Evolutionary conservation across 164 flowering plant genomes (phyloP).

Genomic region (Platanus orientalis): DNA sequence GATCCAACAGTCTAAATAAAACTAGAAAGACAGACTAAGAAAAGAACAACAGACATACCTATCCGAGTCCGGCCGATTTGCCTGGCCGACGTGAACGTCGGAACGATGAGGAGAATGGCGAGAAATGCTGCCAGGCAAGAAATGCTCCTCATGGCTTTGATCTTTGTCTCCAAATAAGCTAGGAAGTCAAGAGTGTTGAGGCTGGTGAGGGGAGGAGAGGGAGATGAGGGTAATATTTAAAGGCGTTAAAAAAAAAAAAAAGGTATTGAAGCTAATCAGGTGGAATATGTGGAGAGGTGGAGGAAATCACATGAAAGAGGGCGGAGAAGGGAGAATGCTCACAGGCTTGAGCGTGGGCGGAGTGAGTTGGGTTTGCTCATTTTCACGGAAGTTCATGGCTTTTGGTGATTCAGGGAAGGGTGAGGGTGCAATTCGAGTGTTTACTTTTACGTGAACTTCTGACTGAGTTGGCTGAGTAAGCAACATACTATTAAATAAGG

Average conservation of each 20-base stretch:
- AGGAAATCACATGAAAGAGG: slow-evolving; percentile 23
- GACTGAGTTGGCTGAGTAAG: too few species aligned
- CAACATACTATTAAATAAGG: not conserved
- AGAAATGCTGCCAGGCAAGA: slow-evolving; percentile 17
- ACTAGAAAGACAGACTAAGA: too few species aligned
- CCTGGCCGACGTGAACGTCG: slow-evolving; percentile 24
- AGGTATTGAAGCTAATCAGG: slow-evolving; percentile 46
- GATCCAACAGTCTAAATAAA: too few species aligned
- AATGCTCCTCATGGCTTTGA: slow-evolving; percentile 23
- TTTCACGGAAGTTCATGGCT: slow-evolving; percentile 10
- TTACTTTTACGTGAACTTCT: slow-evolving; percentile 34
- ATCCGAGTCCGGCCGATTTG: slow-evolving; percentile 19
- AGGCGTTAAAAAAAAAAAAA: not conserved
- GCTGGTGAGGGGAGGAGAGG: not conserved
- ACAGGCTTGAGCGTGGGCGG: slow-evolving; percentile 19
- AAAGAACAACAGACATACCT: slow-evolving; percentile 28
- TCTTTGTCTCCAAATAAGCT: too few species aligned
- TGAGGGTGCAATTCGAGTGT: slow-evolving; percentile 12
- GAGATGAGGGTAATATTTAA: slow-evolving; percentile 4
- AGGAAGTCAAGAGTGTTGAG: not conserved
- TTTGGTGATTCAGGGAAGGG: slow-evolving; percentile 10
- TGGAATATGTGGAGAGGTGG: slow-evolving; percentile 10
- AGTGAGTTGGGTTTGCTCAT: not conserved
- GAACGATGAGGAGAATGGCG: slow-evolving; percentile 20
- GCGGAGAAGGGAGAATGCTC: slow-evolving; percentile 9